A percentile compares a stretch with the other conserved stretches of the same genome.
These are phyloP conservation scores for Termitomyces sp. DNA, from an alignment of 768 basidiomycete genomes.

Conservation along the genomic window DNA sequence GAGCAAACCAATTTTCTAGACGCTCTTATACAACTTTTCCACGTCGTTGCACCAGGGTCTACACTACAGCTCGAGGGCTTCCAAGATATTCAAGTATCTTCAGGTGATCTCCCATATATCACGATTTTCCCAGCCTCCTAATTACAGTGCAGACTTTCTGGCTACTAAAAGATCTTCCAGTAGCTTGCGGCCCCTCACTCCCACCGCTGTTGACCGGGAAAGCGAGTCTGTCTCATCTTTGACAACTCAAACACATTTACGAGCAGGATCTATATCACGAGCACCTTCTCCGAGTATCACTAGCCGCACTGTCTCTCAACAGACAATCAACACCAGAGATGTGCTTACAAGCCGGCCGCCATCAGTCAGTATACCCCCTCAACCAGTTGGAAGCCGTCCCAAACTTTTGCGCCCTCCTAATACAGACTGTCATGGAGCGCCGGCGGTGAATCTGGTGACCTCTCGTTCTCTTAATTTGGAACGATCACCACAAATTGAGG, in stretches of 20 bases:
- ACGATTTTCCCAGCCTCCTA: neutral
- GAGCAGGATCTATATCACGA: constrained; percentile 25
- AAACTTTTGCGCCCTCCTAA: constrained; percentile 40
- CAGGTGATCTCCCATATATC: constrained; percentile 21
- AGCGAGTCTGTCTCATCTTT: constrained; percentile 16
- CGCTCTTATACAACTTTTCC: constrained; percentile 59
- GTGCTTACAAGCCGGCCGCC: constrained; percentile 20
- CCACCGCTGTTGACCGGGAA: constrained; percentile 21
- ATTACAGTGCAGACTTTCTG: neutral
- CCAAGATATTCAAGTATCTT: constrained; percentile 29
- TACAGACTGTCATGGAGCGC: constrained; percentile 28
- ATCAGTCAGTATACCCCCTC: constrained; percentile 27
- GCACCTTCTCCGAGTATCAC: constrained; percentile 35
- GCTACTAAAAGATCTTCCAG: constrained; percentile 12
- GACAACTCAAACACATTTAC: constrained; percentile 17
- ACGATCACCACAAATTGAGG: neutral
- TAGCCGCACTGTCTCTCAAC: constrained; percentile 13
- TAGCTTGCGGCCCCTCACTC: constrained; percentile 16
- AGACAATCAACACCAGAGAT: constrained; percentile 12
- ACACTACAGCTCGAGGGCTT: constrained; percentile 58
- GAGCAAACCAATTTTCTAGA: constrained; percentile 76
- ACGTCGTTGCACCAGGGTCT: constrained; percentile 35
- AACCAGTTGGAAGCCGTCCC: constrained; percentile 20
- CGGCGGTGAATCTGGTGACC: constrained; percentile 16
- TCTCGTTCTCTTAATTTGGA: neutral